phyloP scores from a whole-genome alignment of 257 asterid genomes.

The Capsicum rhomboideum region DNA sequence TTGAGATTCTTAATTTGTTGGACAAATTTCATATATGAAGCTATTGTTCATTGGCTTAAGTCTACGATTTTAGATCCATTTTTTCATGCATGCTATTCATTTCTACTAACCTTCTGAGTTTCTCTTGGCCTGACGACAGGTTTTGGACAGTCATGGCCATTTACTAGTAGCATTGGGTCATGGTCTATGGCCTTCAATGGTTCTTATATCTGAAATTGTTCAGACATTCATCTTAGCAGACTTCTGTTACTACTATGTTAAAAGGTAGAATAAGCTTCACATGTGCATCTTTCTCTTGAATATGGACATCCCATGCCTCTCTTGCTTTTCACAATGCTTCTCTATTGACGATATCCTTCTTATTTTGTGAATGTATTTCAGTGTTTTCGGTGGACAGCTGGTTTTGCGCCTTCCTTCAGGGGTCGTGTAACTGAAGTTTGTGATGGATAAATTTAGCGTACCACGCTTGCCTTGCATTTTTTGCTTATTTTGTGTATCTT shows the following conservation, averaged over 20 bases:
- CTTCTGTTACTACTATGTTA: constrained; percentile 43
- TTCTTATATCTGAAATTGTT: constrained; percentile 39
- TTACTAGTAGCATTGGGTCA: constrained; percentile 37
- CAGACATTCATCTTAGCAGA: constrained; percentile 45
- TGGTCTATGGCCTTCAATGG: constrained; percentile 49
- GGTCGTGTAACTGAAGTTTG: constrained; percentile 33
- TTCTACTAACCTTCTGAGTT: neutral
- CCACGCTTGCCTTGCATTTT: neutral
- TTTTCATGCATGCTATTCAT: neutral
- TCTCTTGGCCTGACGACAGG: constrained; percentile 16
- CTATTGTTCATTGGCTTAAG: neutral
- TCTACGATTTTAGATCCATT: neutral
- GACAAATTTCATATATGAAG: neutral
- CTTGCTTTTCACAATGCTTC: neutral
- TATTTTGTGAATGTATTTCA: constrained; percentile 28
- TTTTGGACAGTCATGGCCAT: constrained; percentile 38
- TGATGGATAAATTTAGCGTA: neutral
- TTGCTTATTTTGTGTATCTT: neutral
- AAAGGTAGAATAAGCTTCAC: constrained; percentile 16
- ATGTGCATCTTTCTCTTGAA: neutral
- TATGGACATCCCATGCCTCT: neutral
- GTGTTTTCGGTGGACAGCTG: constrained; percentile 74
- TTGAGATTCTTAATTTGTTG: neutral
- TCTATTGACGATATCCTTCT: constrained; percentile 2
- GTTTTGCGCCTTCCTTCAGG: constrained; percentile 76